A percentile compares a stretch with the other conserved stretches of the same genome.
phyloP scores from a whole-genome alignment of 2,329 filamentous ascomycete species.

The Sporothrix inflata region DNA sequence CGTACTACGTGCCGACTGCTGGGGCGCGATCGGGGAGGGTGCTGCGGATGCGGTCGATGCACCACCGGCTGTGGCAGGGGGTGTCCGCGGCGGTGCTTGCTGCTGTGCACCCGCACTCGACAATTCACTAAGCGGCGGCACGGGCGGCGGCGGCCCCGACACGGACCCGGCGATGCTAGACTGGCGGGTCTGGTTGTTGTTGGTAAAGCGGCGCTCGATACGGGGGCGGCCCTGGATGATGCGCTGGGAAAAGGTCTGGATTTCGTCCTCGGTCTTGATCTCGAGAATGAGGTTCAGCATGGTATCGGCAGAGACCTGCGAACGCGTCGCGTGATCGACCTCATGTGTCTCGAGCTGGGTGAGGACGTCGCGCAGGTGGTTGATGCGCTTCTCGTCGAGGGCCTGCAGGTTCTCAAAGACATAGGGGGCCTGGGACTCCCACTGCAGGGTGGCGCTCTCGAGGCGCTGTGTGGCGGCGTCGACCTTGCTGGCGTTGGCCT shows the following conservation, averaged over 20 bases:
- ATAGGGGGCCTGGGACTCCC: constrained; percentile 93
- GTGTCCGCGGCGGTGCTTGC: constrained; percentile 15
- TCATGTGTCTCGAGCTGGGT: constrained; percentile 95
- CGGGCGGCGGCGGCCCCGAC: constrained; percentile 21
- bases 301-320: constrained; percentile 72
- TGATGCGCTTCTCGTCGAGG: constrained; percentile 84
- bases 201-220: constrained; percentile 48
- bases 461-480: constrained; percentile 73
- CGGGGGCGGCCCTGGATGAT: constrained; percentile 50
- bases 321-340: constrained; percentile 80
- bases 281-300: constrained; percentile 83
- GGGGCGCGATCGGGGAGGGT: background rate
- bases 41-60: background rate
- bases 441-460: constrained; percentile 79
- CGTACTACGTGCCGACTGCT: background rate
- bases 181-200: constrained; percentile 40
- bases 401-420: constrained; percentile 92
- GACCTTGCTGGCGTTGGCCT: constrained; percentile 75
- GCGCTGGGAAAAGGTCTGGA: constrained; percentile 67
- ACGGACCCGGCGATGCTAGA: constrained; percentile 44
- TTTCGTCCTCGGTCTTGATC: constrained; percentile 83
- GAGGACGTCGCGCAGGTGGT: constrained; percentile 85
- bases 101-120: background rate
- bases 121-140: constrained; percentile 36
- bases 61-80: background rate